phyloP scores from a whole-genome alignment of 2,329 filamentous ascomycete genomes.

The Ceratocystis variospora region DNA sequence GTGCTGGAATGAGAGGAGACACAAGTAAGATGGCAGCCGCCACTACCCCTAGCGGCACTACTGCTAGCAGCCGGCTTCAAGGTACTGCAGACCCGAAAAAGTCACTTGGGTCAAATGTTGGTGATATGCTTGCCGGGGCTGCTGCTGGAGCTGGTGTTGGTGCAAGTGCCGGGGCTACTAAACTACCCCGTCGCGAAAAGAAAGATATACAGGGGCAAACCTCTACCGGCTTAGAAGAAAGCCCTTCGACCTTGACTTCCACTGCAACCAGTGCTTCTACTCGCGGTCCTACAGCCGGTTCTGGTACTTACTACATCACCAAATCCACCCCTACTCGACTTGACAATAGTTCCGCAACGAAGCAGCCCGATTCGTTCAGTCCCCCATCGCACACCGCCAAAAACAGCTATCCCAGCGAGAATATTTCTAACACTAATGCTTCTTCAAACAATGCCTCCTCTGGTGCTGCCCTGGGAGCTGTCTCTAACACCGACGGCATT shows the following conservation, averaged over 20 bases:
- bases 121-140: conserved; percentile 13
- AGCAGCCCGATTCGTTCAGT: background rate
- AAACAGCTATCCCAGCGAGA: conserved; percentile 6
- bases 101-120: conserved; percentile 12
- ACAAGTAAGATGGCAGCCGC: background rate
- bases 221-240: too few species aligned
- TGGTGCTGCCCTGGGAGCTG: background rate
- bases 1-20: background rate
- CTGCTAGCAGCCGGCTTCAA: background rate
- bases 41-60: background rate
- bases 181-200: conserved; percentile 28
- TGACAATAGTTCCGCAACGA: background rate
- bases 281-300: background rate
- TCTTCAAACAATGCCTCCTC: background rate
- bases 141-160: conserved; percentile 10
- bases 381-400: background rate
- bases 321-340: conserved; percentile 9
- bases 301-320: conserved; percentile 11
- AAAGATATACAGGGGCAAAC: conserved; percentile 33
- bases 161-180: background rate
- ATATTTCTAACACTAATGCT: background rate
- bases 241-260: background rate
- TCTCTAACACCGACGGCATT: background rate
- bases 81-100: conserved; percentile 4
- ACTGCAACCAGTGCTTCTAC: background rate